Evolutionary conservation across 2,329 filamentous ascomycete species (phyloP).

Genomic region (Endoconidiophora laricicola): DNA sequence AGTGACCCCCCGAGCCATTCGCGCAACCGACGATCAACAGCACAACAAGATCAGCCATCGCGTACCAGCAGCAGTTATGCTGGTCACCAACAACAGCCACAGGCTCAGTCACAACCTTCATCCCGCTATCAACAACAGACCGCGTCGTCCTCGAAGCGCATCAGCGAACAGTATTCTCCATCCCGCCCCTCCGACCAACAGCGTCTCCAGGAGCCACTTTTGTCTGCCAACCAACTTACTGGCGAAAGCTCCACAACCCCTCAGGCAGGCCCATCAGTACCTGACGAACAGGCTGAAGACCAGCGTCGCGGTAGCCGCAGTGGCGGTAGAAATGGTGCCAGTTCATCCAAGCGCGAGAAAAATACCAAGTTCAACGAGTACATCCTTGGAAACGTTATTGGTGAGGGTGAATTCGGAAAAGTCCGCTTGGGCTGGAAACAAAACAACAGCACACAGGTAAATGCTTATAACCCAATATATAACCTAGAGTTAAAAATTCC

Average conservation of each 20-base stretch:
- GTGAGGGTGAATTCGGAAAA: slow-evolving; percentile 96
- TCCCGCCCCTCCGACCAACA: slow-evolving; percentile 18
- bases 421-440: slow-evolving; percentile 98
- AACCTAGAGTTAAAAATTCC: background rate
- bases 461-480: background rate
- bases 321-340: slow-evolving; percentile 4
- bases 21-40: slow-evolving; percentile 16
- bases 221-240: slow-evolving; percentile 8
- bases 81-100: slow-evolving; percentile 4
- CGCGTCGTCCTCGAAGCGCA: background rate
- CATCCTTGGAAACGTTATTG: slow-evolving; percentile 85
- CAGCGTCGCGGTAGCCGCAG: slow-evolving; percentile 9
- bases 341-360: slow-evolving; percentile 38
- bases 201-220: slow-evolving; percentile 6
- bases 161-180: background rate
- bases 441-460: slow-evolving; percentile 70
- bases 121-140: background rate
- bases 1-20: slow-evolving; percentile 15
- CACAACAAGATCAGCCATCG: slow-evolving; percentile 21
- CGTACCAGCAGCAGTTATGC: slow-evolving; percentile 19
- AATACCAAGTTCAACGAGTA: slow-evolving; percentile 86
- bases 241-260: slow-evolving; percentile 29
- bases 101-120: slow-evolving; percentile 3
- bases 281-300: slow-evolving; percentile 20
- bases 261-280: slow-evolving; percentile 19